These are phyloP conservation scores for Vanderwaltozyma polyspora DNA, from an alignment of 805 yeast genomes.

Conservation along the genomic window DNA sequence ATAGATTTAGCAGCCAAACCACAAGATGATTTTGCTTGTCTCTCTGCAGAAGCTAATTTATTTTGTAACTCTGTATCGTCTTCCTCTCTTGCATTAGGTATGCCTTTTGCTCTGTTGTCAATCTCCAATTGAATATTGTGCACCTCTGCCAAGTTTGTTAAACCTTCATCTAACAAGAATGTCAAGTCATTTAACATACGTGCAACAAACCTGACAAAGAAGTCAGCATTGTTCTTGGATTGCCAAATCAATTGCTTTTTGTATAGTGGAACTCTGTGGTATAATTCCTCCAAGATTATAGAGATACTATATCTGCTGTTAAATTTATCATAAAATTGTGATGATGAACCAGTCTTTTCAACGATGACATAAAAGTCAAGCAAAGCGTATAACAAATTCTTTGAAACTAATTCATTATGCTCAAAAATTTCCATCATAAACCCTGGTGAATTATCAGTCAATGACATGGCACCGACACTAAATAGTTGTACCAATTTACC, in stretches of 20 bases:
- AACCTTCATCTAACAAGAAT: constrained; percentile 79
- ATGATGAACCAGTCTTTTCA: constrained; percentile 89
- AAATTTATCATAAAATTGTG: constrained; percentile 94
- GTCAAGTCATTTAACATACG: constrained; percentile 92
- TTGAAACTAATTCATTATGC: constrained; percentile 47
- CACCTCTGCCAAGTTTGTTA: constrained; percentile 65
- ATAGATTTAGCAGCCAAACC: constrained; percentile 77
- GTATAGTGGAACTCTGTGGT: constrained; percentile 58
- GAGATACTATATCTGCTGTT: constrained; percentile 83
- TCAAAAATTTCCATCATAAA: constrained; percentile 58
- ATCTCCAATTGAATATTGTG: constrained; percentile 64
- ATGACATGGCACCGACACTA: constrained; percentile 58
- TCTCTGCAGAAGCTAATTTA: constrained; percentile 52
- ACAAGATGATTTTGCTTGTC: constrained; percentile 70
- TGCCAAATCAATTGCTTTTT: constrained; percentile 57
- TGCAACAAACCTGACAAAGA: constrained; percentile 87
- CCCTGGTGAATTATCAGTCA: constrained; percentile 52
- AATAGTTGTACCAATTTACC: constrained; percentile 72
- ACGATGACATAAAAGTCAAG: constrained; percentile 88
- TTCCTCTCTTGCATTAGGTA: constrained; percentile 33
- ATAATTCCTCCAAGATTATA: constrained; percentile 66
- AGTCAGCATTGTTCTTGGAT: constrained; percentile 59
- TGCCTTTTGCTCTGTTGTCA: constrained; percentile 33
- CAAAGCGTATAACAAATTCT: constrained; percentile 68
- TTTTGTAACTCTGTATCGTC: constrained; percentile 49